Base-by-base conservation (phyloP, 1,284 basidiomycete genomes). In the Cryptococcus jaspeensis region DNA sequence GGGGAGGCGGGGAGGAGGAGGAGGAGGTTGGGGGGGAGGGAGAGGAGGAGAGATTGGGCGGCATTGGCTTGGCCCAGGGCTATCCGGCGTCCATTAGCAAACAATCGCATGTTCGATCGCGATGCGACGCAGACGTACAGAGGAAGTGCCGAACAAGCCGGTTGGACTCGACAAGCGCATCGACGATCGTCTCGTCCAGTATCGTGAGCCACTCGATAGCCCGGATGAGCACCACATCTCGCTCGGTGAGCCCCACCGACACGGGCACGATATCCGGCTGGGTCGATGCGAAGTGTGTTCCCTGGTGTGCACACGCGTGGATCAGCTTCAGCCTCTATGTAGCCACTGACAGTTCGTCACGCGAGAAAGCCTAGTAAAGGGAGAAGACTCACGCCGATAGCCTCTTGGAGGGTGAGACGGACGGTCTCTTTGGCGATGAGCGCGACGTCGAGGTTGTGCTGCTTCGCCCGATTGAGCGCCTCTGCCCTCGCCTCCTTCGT, bases 191-290 rank as follows among this genome's bases (percentile, higher is more conserved):
- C 18, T 82, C 78, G 41, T 85, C 83, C 60, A 84, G 80, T 73
- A 92, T 89, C 0, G 85, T 89, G 45, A 95, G 89, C 95, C 95
- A 99, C 71, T 98, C 94, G 56, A 98, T 87, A 0, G 90, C 89
- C 9, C 92, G 84, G 50, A 97, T 82, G 9, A 99, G 81, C 48
- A 88, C 77, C 41, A 81, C 75, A 71, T 95, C 90, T 15, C 72
- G 65, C 40, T 77, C 67, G 39, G 60, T 52, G 36, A 77, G 64
- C 11, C 65, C 67, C 0, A 73, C 64, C 1, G 69, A 61, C 49
- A 76, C 66, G 8, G 81, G 81, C 0, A 89, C 87, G 50, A 91
- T 80, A 8, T 85, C 81, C 16, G 74, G 66, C 58, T 71, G 52
- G 45, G 59, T 62, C 36, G 60, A 52, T 7, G 65, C 59, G 20